A percentile compares a stretch with the other conserved stretches of the same genome.
These are phyloP conservation scores for Pontederia crassipes DNA, from an alignment of 176 grass and related monocot species.

Conservation along the genomic window DNA sequence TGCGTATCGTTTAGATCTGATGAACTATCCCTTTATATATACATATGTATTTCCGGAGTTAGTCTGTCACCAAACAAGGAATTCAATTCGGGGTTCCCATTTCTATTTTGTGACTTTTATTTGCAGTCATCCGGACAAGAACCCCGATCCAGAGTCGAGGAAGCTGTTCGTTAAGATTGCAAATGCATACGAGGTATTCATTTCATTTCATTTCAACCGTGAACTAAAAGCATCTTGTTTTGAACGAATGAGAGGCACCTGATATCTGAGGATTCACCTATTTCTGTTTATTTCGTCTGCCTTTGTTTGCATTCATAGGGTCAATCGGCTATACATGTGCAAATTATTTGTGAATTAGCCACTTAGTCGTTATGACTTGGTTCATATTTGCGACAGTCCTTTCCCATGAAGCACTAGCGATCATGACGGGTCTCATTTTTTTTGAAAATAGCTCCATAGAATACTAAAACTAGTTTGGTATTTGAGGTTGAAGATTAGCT, in stretches of 20 bases:
- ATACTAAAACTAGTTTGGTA: no score
- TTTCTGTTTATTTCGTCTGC: background rate
- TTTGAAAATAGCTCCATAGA: no score
- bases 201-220: background rate
- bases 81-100: background rate
- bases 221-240: background rate
- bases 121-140: constrained; percentile 89
- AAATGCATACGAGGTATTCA: constrained; percentile 75
- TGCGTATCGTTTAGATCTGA: constrained; percentile 5
- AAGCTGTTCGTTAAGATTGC: constrained; percentile 91
- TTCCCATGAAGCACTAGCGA: no score
- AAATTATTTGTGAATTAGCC: no score
- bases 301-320: background rate
- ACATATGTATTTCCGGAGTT: no score
- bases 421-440: no score
- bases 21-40: background rate
- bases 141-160: constrained; percentile 74
- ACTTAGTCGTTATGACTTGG: no score
- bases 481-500: no score
- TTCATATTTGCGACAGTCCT: no score
- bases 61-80: no score
- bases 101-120: background rate
- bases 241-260: background rate
- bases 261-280: no score
- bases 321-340: no score